Evolutionary conservation across 1,284 basidiomycete genomes (phyloP).

Genomic region (Earliella scabrosa): DNA sequence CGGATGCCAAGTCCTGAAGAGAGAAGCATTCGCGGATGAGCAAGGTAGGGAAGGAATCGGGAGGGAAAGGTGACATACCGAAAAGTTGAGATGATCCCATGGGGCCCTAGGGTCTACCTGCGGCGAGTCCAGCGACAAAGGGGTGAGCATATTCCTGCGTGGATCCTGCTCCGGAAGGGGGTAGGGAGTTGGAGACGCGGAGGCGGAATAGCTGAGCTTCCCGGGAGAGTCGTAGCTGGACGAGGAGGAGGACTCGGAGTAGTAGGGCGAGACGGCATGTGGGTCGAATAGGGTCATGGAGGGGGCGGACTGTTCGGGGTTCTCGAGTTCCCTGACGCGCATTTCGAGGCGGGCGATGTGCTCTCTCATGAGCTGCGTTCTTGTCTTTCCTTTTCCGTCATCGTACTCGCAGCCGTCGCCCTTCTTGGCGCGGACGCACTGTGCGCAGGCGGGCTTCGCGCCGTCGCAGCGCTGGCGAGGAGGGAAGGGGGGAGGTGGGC

Average conservation of each 20-base stretch:
- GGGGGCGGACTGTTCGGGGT: constrained; percentile 38
- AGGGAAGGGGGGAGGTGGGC: not conserved
- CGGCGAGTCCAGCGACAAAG: constrained; percentile 17
- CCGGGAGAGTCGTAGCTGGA: constrained; percentile 63
- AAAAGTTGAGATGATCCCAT: constrained; percentile 28
- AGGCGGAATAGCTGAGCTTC: constrained; percentile 57
- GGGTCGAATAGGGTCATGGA: constrained; percentile 44
- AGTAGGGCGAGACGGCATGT: constrained; percentile 36
- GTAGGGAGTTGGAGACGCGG: constrained; percentile 63
- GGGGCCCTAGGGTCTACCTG: constrained; percentile 29
- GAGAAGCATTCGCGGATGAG: not conserved
- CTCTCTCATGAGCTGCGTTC: constrained; percentile 50
- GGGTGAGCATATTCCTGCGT: constrained; percentile 17
- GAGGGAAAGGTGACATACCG: constrained; percentile 23
- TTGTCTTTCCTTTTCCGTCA: constrained; percentile 50
- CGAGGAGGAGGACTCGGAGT: constrained; percentile 65
- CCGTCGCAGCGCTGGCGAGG: constrained; percentile 45
- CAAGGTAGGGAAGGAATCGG: not conserved
- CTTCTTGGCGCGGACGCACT: constrained; percentile 47
- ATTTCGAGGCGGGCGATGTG: constrained; percentile 45
- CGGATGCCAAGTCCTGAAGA: constrained; percentile 44
- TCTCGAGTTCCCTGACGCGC: constrained; percentile 48
- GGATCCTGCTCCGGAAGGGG: constrained; percentile 27
- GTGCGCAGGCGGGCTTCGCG: constrained; percentile 45
- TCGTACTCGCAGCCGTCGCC: constrained; percentile 48